Evolutionary conservation across 2,329 filamentous ascomycete species (phyloP).

Genomic region (Parastagonospora avenae): DNA sequence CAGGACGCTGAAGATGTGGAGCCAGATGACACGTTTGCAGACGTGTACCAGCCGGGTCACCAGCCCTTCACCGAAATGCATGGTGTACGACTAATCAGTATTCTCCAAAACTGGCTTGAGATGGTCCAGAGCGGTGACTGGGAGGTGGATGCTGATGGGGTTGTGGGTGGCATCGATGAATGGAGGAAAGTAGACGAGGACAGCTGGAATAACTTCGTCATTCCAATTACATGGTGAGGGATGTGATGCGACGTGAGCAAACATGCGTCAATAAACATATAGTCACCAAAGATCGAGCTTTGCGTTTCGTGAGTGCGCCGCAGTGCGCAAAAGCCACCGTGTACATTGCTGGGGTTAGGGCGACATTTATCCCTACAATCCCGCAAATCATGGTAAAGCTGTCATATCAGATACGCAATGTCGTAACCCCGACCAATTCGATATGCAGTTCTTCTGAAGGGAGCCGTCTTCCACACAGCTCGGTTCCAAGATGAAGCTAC

Average conservation of each 20-base stretch:
- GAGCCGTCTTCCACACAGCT: neutral
- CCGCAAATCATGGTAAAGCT: too few relatives aligned
- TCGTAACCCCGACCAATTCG: too few relatives aligned
- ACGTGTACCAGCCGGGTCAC: constrained; percentile 18
- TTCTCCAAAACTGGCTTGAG: constrained; percentile 20
- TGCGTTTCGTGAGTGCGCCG: too few relatives aligned
- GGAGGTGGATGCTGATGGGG: constrained; percentile 19
- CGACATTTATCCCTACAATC: too few relatives aligned
- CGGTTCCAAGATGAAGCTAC: neutral
- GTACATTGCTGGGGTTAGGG: too few relatives aligned
- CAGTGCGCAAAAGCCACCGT: too few relatives aligned
- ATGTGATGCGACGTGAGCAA: too few relatives aligned
- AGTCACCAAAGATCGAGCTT: too few relatives aligned
- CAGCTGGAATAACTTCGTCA: constrained; percentile 15
- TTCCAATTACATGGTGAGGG: constrained; percentile 6
- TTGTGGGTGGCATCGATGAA: constrained; percentile 21
- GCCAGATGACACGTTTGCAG: constrained; percentile 4
- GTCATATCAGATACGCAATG: too few relatives aligned
- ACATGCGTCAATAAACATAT: too few relatives aligned
- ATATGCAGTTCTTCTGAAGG: too few relatives aligned
- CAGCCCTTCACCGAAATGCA: constrained; percentile 15
- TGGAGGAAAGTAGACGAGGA: constrained; percentile 24
- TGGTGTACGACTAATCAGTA: constrained; percentile 9
- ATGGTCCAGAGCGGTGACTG: constrained; percentile 29
- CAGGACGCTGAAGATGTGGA: neutral